These are phyloP conservation scores for Carex parvula DNA, from an alignment of 176 grass and related monocot genomes.

Conservation along the genomic window DNA sequence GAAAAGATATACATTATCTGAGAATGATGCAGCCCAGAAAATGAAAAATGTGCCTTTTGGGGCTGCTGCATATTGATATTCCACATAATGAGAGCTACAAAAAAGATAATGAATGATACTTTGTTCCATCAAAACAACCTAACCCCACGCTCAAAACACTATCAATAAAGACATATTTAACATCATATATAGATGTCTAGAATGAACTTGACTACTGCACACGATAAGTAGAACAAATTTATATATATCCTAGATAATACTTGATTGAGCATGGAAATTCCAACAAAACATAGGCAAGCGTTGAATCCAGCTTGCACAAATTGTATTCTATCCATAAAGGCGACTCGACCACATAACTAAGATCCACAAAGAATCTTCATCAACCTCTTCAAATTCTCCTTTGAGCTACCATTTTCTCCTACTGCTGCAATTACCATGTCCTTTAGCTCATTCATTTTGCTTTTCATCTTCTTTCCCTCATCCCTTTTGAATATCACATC, in stretches of 20 bases:
- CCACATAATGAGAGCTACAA: not conserved
- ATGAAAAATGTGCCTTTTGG: too few relatives aligned
- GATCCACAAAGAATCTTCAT: constrained; percentile 14
- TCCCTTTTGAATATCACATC: constrained; percentile 17
- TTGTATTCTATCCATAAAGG: not conserved
- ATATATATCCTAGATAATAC: too few relatives aligned
- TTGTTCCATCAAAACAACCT: not conserved
- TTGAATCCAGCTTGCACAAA: too few relatives aligned
- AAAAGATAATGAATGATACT: not conserved
- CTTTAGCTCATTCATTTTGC: constrained; percentile 11
- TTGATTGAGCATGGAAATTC: too few relatives aligned
- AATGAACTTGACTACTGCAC: too few relatives aligned
- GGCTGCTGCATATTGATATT: too few relatives aligned
- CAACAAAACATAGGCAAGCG: too few relatives aligned
- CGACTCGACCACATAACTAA: too few relatives aligned
- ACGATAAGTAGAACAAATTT: too few relatives aligned
- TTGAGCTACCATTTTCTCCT: not conserved
- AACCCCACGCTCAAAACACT: not conserved
- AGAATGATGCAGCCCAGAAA: too few relatives aligned
- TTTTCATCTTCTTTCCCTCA: constrained; percentile 28
- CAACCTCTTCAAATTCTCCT: constrained; percentile 19
- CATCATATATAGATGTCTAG: too few relatives aligned
- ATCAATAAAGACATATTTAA: not conserved
- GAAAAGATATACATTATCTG: not conserved
- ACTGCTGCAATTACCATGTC: constrained; percentile 8